Base-by-base conservation (phyloP, 129 eudicot genomes). In the Chrysanthemum makinoi region DNA sequence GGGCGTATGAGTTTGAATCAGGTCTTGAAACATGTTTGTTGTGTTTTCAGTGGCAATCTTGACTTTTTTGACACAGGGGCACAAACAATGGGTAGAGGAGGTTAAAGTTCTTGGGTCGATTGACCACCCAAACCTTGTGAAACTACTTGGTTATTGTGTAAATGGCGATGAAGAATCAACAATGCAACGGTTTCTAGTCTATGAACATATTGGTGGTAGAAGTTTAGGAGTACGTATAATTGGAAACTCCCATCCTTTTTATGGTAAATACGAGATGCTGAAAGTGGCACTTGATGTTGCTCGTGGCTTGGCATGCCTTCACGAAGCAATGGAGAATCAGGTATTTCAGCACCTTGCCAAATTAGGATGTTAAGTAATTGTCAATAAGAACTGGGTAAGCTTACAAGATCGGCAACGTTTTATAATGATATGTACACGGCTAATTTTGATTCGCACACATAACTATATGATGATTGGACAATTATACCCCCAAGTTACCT, bases 61-160 rank as follows among this genome's bases (percentile, higher is more conserved):
- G 1, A 33, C 43, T 33, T 33, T 33, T 0, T 33, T 5, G 7
- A 33, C 43, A 33, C 52, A 91, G 97, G 97, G 97, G 48, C 97
- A 91, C 74, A 88, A 91, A 81, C 96, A 91, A 63, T 91, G 97
- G 97, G 85, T 86, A 33, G 54, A 96, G 11, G 97, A 88, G 70
- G 94, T 88, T 43, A 84, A 88, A 71, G 86, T 91, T 72, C 94
- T 88, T 39, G 96, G 94, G 20, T 86, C 86, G 54, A 94, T 83
- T 67, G 97, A 91, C 72, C 97, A 91, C 70, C 90, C 90, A 10
- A 86, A 91, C 72, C 94, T 91, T 47, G 96, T 91, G 51, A 91
- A 88, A 70, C 65, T 91, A 44, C 47, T 88, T 52, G 97, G 97
- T 18, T 91, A 88, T 65, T 86, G 94, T 84, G 94, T 94, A 11